Evolutionary conservation across 139 green algal genomes (phyloP), one percentile per base, ranked within the genome.

Genomic region (Chlamydomonas applanata): DNA sequence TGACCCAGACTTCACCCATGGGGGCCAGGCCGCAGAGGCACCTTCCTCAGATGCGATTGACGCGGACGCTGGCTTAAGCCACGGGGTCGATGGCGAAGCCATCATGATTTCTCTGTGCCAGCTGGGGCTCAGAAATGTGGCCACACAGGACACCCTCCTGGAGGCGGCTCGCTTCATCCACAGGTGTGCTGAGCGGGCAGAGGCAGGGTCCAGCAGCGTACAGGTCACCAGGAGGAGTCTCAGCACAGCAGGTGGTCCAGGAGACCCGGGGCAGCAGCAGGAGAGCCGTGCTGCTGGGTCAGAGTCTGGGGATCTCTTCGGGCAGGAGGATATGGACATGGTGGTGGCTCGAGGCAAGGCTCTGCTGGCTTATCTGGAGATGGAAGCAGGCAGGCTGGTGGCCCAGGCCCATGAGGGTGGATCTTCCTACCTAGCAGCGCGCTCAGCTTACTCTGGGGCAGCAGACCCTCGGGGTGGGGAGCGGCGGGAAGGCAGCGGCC

Each of bases 321-420:
- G 7, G 40, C 40, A 49, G 7, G 40, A 49, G 19, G 83, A 86
- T 24, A 30, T 29, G 9, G 83, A 89, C 25, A 79, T 82, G 75
- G 87, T 85, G 3, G 78, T 84, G 22, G 80, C 74, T 2, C 75
- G 87, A 4, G 88, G 88, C 24, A 86, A 86, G 78, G 82, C 79
- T 0, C 73, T 94, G n/a, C 75, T 94, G 29, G 36, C 74, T 0
- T 92, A 89, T 40, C 79, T 94, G 16, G 86, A 94, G 27, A 32
- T 82, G 1, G 86, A 92, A 45, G 81, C 83, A 20, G 74, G 75
- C 0, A 76, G 83, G 22, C 76, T 88, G 33, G 35, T 81, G 30
- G 67, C 71, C 30, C 63, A 70, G 35, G 46, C 62, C 46, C 56
- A 74, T 30, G 22, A 62, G 54, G 40, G 7, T 11, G 11, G 40